These are phyloP conservation scores for Physcomitrellopsis africana DNA, from an alignment of 225 moss, liverwort and hornwort genomes.

Conservation along the genomic window DNA sequence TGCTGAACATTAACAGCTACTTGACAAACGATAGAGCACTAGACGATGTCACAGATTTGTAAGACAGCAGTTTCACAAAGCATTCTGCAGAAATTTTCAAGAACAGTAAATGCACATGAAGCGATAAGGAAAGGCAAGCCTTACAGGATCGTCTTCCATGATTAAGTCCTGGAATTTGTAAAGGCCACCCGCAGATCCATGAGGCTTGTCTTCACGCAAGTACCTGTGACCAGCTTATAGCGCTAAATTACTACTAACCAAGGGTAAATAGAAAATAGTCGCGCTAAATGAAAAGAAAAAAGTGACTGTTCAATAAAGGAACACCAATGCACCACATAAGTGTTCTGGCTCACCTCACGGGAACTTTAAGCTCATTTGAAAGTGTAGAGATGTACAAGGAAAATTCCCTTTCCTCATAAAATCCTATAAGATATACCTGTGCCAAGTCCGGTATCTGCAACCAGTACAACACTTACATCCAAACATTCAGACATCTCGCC, in stretches of 20 bases:
- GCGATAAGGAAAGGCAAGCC: conserved; percentile 3
- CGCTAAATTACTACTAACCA: conserved; percentile 21
- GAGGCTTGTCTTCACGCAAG: conserved; percentile 94
- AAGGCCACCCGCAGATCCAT: conserved; percentile 99
- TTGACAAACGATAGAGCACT: too few relatives aligned
- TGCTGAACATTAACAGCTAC: neutral
- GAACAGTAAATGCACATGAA: neutral
- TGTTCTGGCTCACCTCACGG: conserved; percentile 70
- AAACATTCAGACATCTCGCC: conserved; percentile 3
- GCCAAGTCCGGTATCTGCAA: conserved; percentile 92
- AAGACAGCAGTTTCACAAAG: neutral
- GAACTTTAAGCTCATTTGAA: conserved; percentile 92
- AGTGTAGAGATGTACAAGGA: conserved; percentile 89
- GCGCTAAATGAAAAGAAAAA: neutral
- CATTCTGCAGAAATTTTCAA: conserved; percentile 10
- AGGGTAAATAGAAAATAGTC: conserved; percentile 16
- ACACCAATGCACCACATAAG: neutral
- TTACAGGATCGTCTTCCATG: conserved; percentile 89
- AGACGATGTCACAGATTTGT: neutral
- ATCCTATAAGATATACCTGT: conserved; percentile 91
- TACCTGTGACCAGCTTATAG: conserved; percentile 54
- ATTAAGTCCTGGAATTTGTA: conserved; percentile 86
- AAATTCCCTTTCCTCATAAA: conserved; percentile 93
- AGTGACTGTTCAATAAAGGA: conserved; percentile 1
- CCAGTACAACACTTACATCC: conserved; percentile 21